These are phyloP conservation scores for Phylloporus arenicola DNA, from an alignment of 768 basidiomycete genomes.

Conservation along the genomic window DNA sequence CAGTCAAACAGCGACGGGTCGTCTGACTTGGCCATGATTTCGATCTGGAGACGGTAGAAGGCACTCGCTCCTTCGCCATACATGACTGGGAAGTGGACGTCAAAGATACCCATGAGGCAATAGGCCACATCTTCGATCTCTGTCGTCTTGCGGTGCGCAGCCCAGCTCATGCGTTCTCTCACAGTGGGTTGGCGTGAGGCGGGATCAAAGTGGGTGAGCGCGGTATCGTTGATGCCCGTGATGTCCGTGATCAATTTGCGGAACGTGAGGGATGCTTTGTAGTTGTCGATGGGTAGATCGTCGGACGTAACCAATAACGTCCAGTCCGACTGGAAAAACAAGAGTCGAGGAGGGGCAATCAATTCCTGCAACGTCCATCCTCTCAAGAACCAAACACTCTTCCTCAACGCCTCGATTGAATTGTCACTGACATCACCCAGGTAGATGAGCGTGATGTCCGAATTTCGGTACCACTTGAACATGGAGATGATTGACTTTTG, in stretches of 20 bases:
- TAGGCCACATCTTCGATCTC: conserved; percentile 27
- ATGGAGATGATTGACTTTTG: conserved; percentile 28
- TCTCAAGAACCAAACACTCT: conserved; percentile 22
- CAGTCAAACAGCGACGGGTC: conserved; percentile 25
- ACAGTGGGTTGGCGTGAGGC: conserved; percentile 10
- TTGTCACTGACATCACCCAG: conserved; percentile 15
- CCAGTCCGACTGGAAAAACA: conserved; percentile 25
- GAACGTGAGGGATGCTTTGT: conserved; percentile 14
- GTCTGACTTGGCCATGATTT: conserved; percentile 22
- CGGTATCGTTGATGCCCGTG: conserved; percentile 15
- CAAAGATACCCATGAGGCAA: conserved; percentile 26
- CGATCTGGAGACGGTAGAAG: conserved; percentile 24
- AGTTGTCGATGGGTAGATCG: conserved; percentile 14
- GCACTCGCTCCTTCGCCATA: conserved; percentile 28
- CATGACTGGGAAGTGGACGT: conserved; percentile 24
- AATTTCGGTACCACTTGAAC: conserved; percentile 27
- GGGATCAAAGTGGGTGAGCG: conserved; percentile 17
- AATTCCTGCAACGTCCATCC: conserved; percentile 27
- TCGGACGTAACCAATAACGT: conserved; percentile 7
- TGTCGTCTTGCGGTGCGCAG: conserved; percentile 25
- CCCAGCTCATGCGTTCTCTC: conserved; percentile 26
- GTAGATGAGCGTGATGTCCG: conserved; percentile 23
- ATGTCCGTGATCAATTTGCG: conserved; percentile 11
- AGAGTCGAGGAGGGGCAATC: conserved; percentile 19
- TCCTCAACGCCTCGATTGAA: conserved; percentile 10